Conservation (phyloP, 1,284 basidiomycete genomes). For the Stereum hirsutum region DNA sequence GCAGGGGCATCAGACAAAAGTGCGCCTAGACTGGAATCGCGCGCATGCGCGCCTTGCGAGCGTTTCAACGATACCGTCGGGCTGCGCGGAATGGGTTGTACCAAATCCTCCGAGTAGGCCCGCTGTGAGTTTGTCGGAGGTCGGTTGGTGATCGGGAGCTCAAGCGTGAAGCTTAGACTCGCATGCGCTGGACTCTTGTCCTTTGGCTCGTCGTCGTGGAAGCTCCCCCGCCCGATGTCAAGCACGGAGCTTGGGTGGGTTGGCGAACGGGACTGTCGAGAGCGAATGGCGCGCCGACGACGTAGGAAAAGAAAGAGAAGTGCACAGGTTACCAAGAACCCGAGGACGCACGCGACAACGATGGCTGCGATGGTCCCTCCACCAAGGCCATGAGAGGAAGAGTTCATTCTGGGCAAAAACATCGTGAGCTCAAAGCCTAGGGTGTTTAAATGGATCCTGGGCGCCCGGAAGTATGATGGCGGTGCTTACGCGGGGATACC, state of each 20-base stretch:
- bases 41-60: slow-evolving; percentile 6
- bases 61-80: slow-evolving; percentile 12
- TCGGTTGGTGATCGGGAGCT: slow-evolving; percentile 12
- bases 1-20: slow-evolving; percentile 6
- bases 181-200: slow-evolving; percentile 4
- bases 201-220: background rate
- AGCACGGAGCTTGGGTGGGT: slow-evolving; percentile 8
- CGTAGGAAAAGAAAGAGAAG: slow-evolving; percentile 29
- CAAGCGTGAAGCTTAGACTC: slow-evolving; percentile 14
- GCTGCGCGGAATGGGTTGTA: slow-evolving; percentile 12
- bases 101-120: slow-evolving; percentile 9
- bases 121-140: slow-evolving; percentile 5
- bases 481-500: slow-evolving; percentile 24
- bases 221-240: slow-evolving; percentile 9
- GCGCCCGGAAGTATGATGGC: background rate
- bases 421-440: slow-evolving; percentile 9
- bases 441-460: slow-evolving; percentile 2
- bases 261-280: slow-evolving; percentile 1
- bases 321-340: slow-evolving; percentile 23
- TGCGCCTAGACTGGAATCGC: slow-evolving; percentile 10
- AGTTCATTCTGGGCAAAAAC: slow-evolving; percentile 9
- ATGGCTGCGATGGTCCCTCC: slow-evolving; percentile 57
- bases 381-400: slow-evolving; percentile 17
- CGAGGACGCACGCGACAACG: slow-evolving; percentile 42
- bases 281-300: slow-evolving; percentile 26